Conservation (phyloP, 2,329 filamentous ascomycete species). For the Pestalotiopsis sp. region DNA sequence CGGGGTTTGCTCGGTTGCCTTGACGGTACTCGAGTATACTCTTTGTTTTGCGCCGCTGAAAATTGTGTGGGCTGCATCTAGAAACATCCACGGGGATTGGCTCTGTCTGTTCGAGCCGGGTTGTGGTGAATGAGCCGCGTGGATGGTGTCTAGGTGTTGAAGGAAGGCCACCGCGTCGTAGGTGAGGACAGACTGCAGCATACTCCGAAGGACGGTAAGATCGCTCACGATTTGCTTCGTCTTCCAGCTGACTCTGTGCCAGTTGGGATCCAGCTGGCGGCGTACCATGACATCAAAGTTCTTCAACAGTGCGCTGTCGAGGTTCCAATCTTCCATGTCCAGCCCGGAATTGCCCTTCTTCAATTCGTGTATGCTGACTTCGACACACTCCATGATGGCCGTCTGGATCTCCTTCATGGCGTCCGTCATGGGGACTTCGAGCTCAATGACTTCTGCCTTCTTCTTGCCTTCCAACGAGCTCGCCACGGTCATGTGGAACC, state of each 20-base stretch:
- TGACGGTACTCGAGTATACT: conserved; percentile 76
- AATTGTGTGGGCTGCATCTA: conserved; percentile 92
- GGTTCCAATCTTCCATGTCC: conserved; percentile 96
- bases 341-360: conserved; percentile 88
- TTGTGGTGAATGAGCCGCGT: conserved; percentile 85
- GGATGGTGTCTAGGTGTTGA: conserved; percentile 90
- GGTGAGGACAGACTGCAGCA: conserved; percentile 80
- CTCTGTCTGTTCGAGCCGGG: conserved; percentile 85
- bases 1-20: conserved; percentile 48
- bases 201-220: conserved; percentile 77
- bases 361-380: conserved; percentile 90
- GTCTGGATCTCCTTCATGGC: conserved; percentile 92
- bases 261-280: conserved; percentile 90
- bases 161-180: conserved; percentile 92
- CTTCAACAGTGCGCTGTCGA: conserved; percentile 88
- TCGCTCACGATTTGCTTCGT: conserved; percentile 94
- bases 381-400: conserved; percentile 93
- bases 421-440: conserved; percentile 95
- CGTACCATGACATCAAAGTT: conserved; percentile 90
- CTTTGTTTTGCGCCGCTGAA: conserved; percentile 88
- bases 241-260: conserved; percentile 95
- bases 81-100: conserved; percentile 93
- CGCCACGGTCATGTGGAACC: conserved; percentile 90
- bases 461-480: conserved; percentile 87
- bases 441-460: conserved; percentile 94